Evolutionary conservation across 78 protist species (phyloP).

Genomic region (Fonticula alba): DNA sequence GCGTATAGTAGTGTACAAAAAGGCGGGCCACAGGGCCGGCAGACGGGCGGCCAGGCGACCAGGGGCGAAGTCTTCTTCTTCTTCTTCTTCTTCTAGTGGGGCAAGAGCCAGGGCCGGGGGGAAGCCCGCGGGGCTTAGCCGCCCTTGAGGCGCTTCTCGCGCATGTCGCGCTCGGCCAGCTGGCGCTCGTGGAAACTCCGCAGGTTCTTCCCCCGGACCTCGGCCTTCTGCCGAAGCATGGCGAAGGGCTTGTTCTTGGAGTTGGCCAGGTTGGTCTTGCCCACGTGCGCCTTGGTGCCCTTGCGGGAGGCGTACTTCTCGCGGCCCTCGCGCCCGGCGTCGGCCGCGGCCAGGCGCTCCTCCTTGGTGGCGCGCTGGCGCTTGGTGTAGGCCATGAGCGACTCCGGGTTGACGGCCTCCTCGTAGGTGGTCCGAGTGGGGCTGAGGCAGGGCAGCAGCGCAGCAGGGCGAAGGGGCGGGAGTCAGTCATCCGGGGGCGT

Average conservation of each 20-base stretch:
- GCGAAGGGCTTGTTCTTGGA: not conserved
- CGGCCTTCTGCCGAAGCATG: not conserved
- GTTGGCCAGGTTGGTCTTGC: not conserved
- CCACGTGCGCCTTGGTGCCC: slow-evolving; percentile 5
- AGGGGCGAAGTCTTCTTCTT: too few species aligned
- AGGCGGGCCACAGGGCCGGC: too few species aligned
- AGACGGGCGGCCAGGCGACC: too few species aligned
- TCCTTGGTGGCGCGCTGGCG: not conserved
- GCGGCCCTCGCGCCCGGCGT: slow-evolving; percentile 28
- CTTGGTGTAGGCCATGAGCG: slow-evolving; percentile 14
- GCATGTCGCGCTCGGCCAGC: too few species aligned
- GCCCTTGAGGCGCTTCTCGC: too few species aligned
- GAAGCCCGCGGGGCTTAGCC: too few species aligned
- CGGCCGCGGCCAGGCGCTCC: slow-evolving; percentile 13
- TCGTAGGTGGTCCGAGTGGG: slow-evolving; percentile 3
- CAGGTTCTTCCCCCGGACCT: not conserved
- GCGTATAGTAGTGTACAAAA: too few species aligned
- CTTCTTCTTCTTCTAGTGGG: too few species aligned
- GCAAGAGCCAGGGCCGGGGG: too few species aligned
- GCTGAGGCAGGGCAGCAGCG: not conserved
- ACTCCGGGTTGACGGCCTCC: slow-evolving; percentile 10
- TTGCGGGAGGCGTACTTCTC: slow-evolving; percentile 16
- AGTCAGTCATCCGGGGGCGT: too few species aligned
- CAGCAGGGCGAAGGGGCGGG: too few species aligned
- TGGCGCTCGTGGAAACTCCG: too few species aligned